Conservation (phyloP, 352 stramenopile genomes). For the Albugo candida region DNA sequence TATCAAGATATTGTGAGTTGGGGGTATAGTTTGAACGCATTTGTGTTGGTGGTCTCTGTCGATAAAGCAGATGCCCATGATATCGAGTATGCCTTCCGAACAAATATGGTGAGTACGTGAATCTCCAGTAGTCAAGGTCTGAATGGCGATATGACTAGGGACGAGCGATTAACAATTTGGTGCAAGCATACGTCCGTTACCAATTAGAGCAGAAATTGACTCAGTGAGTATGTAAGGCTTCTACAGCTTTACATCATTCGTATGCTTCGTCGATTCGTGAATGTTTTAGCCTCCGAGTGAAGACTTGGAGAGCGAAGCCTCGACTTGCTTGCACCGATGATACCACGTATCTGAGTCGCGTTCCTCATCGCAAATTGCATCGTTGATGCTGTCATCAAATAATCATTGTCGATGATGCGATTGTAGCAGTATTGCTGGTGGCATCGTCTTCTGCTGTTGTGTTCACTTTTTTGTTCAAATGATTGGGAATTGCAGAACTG, state of each 20-base stretch:
- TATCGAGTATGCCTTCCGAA: conserved; percentile 31
- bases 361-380: background rate
- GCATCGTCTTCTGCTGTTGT: background rate
- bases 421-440: background rate
- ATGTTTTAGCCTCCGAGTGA: no score
- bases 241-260: no score
- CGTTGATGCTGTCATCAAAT: background rate
- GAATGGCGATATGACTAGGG: conserved; percentile 9
- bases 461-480: no score
- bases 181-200: conserved; percentile 29
- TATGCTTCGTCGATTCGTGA: no score
- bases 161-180: conserved; percentile 35
- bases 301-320: no score
- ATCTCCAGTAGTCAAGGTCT: background rate
- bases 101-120: conserved; percentile 12
- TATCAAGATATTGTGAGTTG: conserved; percentile 57
- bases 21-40: conserved; percentile 57
- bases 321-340: no score
- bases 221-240: no score
- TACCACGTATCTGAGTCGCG: no score
- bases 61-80: conserved; percentile 8
- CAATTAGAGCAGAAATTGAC: conserved; percentile 2
- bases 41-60: conserved; percentile 44
- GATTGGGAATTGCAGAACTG: no score
- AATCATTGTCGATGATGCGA: background rate